Evolutionary conservation across 2,329 filamentous ascomycete species (phyloP).

Genomic region (Raffaelea albimanens): DNA sequence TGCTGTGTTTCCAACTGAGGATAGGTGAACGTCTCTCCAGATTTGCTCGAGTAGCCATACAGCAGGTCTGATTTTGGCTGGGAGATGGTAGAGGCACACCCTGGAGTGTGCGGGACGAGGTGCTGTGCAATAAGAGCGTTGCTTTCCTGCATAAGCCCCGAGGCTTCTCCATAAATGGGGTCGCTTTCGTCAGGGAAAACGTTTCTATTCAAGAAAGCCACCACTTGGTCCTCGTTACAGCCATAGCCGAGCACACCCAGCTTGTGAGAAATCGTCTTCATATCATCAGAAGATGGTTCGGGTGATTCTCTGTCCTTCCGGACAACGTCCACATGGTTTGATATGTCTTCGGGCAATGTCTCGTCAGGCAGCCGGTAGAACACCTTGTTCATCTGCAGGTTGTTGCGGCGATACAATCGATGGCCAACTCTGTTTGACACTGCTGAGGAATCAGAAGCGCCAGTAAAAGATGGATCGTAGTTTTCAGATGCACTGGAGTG

Average conservation of each 20-base stretch:
- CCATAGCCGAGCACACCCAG: background rate
- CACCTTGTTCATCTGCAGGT: background rate
- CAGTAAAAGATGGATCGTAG: background rate
- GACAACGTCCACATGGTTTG: background rate
- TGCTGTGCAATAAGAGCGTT: background rate
- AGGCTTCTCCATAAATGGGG: background rate
- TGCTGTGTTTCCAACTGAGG: conserved; percentile 1
- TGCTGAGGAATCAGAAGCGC: background rate
- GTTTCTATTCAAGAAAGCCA: background rate
- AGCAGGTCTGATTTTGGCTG: conserved; percentile 7
- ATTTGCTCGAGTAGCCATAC: conserved; percentile 5
- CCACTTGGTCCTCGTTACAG: background rate
- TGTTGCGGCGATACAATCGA: background rate
- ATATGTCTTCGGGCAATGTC: background rate
- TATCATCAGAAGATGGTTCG: background rate
- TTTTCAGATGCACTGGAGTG: background rate
- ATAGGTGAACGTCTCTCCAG: conserved; percentile 3
- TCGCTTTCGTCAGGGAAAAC: background rate
- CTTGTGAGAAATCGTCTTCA: background rate
- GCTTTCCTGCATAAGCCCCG: background rate
- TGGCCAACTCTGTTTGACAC: background rate
- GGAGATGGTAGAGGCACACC: conserved; percentile 4
- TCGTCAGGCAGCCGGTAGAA: background rate
- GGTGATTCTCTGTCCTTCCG: background rate
- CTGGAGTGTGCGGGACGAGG: conserved; percentile 3